Evolutionary conservation across 345 rosid species (phyloP).

Genomic region (Conringia planisiliqua): DNA sequence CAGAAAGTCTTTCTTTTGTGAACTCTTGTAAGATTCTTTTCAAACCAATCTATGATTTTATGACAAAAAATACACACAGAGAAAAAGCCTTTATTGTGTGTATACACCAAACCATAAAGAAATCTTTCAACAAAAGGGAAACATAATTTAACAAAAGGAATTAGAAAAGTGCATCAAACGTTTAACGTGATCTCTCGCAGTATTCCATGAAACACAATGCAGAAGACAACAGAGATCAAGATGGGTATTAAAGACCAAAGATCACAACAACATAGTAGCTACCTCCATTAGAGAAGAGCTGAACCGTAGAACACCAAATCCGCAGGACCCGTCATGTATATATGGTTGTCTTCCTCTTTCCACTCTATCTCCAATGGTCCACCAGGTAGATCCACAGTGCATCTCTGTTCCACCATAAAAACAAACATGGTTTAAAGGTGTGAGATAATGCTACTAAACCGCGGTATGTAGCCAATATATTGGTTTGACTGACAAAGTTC

Average conservation of each 20-base stretch:
- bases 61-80: background rate
- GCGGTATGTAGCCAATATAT: background rate
- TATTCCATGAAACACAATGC: background rate
- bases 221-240: background rate
- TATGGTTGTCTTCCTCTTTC: slow-evolving; percentile 79
- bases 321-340: slow-evolving; percentile 97
- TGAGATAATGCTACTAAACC: background rate
- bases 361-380: slow-evolving; percentile 95
- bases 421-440: slow-evolving; percentile 24
- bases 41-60: background rate
- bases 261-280: slow-evolving; percentile 10
- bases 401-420: slow-evolving; percentile 46
- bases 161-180: background rate
- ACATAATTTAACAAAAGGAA: background rate
- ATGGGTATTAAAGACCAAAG: background rate
- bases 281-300: slow-evolving; percentile 38
- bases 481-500: background rate
- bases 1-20: no score
- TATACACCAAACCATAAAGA: background rate
- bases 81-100: background rate
- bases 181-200: background rate
- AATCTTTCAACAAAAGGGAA: background rate
- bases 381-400: slow-evolving; percentile 88
- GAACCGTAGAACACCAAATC: slow-evolving; percentile 81
- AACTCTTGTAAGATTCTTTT: background rate